Base-by-base conservation (phyloP, 345 rosid species). In the Angophora floribunda region DNA sequence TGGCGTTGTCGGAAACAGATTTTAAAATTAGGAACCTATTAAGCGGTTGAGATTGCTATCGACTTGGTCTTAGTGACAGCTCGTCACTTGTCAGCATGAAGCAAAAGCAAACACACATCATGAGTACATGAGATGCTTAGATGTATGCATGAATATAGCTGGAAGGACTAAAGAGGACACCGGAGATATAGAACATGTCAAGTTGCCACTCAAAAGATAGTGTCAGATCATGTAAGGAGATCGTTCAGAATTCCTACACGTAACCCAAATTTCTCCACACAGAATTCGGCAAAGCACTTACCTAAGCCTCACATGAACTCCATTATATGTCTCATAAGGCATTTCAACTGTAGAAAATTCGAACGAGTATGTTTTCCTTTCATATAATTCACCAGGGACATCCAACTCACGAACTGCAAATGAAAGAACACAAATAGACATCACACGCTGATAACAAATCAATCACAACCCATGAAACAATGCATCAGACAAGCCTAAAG, bases 261-360 rank as follows among this genome's bases (percentile, higher is more conserved):
- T 19, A 75, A 75, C 19, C 82, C 82, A 75, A 41, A 75, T 19
- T 75, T 41, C 84, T 75, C 84, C 13, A 13, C 10, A 1, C 63
- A 70, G 22, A 88, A 32, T 59, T 19, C 30, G 3, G 24, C 28
- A 87, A 85, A n/a, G 57, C 63, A 51, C 92, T 91, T 95, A 96
- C 99, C 99, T 96, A 87, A 96, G 98, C 87, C 99, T 95, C 89
- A 97, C 99, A 93, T 97, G 96, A 85, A 96, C 96, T 55, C 98
- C 99, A 88, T 91, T 96, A 92, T 96, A 98, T 13, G 99, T 95
- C 93, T 98, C 99, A 57, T 97, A 94, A 6, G 99, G 99, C 99
- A 98, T 97, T 94, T 98, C 99, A 88, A 98, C 99, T 0, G 97
- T 95, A 28, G 99, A 93, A 90, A 98, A 98, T 87, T 98, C 99